Conservation (phyloP, 768 basidiomycete genomes). For the Boletus reticuloceps region DNA sequence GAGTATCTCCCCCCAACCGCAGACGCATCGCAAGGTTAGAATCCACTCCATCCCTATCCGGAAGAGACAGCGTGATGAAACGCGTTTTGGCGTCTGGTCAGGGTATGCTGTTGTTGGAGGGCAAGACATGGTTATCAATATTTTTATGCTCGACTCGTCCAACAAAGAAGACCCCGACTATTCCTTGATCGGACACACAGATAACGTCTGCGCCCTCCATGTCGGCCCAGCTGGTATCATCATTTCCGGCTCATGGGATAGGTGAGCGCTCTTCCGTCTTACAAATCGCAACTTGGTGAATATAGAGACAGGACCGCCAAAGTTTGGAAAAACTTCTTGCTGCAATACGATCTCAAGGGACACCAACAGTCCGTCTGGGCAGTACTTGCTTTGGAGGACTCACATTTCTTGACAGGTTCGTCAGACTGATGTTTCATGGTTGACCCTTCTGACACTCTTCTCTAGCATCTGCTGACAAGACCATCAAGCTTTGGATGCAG, state of each 20-base stretch:
- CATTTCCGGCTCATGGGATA: constrained; percentile 97
- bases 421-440: constrained; percentile 11
- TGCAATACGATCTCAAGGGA: constrained; percentile 72
- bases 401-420: constrained; percentile 79
- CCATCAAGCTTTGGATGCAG: constrained; percentile 84
- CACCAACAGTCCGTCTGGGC: constrained; percentile 96
- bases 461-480: constrained; percentile 90
- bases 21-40: constrained; percentile 68
- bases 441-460: constrained; percentile 6
- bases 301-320: constrained; percentile 74
- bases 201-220: constrained; percentile 87
- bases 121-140: constrained; percentile 84
- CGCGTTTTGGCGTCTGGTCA: constrained; percentile 30
- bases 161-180: constrained; percentile 72
- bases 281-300: background rate
- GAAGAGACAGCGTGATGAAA: background rate
- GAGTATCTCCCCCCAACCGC: constrained; percentile 70
- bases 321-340: constrained; percentile 82
- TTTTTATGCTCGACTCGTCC: constrained; percentile 62
- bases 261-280: constrained; percentile 45
- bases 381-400: constrained; percentile 74
- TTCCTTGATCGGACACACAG: constrained; percentile 82
- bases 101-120: constrained; percentile 87
- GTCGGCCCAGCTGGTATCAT: constrained; percentile 68
- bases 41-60: background rate